These are phyloP conservation scores for Aphanomyces stellatus DNA, from an alignment of 352 stramenopile species.

Conservation along the genomic window DNA sequence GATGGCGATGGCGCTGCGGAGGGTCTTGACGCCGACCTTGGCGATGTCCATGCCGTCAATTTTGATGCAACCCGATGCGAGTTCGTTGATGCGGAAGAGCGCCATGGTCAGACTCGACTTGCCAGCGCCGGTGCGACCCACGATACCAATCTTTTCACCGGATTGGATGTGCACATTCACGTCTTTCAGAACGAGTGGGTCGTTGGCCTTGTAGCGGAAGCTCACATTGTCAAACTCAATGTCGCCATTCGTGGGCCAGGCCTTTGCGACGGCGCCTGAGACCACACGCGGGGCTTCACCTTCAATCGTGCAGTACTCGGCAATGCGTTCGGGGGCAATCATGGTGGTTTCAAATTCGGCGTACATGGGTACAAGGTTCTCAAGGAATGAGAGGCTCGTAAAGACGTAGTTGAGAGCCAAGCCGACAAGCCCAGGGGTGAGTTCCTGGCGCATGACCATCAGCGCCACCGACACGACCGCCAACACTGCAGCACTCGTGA, in stretches of 20 bases:
- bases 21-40: conserved; percentile 46
- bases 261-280: not conserved
- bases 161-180: conserved; percentile 48
- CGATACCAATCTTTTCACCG: conserved; percentile 20
- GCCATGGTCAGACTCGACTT: conserved; percentile 23
- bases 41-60: conserved; percentile 80
- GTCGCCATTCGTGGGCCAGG: conserved; percentile 8
- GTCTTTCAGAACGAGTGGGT: conserved; percentile 47
- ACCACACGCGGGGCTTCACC: conserved; percentile 10
- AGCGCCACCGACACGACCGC: conserved; percentile 28
- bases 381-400: not conserved
- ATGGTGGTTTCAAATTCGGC: conserved; percentile 30
- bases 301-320: conserved; percentile 33
- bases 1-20: conserved; percentile 66
- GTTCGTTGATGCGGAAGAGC: conserved; percentile 32
- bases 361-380: not conserved
- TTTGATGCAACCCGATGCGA: conserved; percentile 41
- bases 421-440: conserved; percentile 1
- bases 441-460: not conserved
- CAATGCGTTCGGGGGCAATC: conserved; percentile 35
- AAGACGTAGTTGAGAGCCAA: conserved; percentile 11
- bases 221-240: conserved; percentile 27
- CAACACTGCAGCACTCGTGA: conserved; percentile 74
- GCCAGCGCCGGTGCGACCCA: conserved; percentile 22
- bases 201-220: conserved; percentile 60